Conservation (phyloP, 495 filamentous ascomycete species). For the Trichoderma virens region DNA sequence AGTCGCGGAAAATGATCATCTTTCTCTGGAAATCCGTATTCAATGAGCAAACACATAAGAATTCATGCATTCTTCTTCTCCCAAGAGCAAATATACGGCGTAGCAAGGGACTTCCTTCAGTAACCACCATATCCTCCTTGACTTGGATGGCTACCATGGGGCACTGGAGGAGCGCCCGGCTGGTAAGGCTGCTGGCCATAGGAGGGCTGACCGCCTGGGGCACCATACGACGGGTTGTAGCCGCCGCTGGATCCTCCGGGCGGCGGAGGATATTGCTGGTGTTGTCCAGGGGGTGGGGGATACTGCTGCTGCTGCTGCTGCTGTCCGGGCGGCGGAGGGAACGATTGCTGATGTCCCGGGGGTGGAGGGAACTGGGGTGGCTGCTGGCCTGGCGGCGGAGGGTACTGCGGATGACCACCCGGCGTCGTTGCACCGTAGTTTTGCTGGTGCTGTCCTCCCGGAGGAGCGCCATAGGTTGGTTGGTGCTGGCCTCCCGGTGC, state of each 20-base stretch:
- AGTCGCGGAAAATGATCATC: neutral
- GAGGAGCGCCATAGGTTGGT: slow-evolving; percentile 21
- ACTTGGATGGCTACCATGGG: slow-evolving; percentile 26
- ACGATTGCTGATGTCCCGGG: slow-evolving; percentile 7
- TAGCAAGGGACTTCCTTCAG: neutral
- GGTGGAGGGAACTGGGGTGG: slow-evolving; percentile 15
- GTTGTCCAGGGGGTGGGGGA: neutral
- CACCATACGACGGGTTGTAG: slow-evolving; percentile 21
- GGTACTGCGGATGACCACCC: slow-evolving; percentile 1
- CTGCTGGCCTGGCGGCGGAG: slow-evolving; percentile 17
- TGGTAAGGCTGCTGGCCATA: slow-evolving; percentile 19
- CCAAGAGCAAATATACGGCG: neutral
- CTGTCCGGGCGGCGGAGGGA: slow-evolving; percentile 17
- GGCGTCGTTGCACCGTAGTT: neutral
- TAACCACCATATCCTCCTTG: slow-evolving; percentile 18
- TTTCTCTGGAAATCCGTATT: neutral
- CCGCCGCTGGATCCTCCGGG: slow-evolving; percentile 14
- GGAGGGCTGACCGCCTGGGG: slow-evolving; percentile 16
- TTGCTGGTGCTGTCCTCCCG: slow-evolving; percentile 18
- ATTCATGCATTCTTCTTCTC: neutral
- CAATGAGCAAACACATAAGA: neutral
- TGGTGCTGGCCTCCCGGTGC: slow-evolving; percentile 18
- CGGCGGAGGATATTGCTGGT: slow-evolving; percentile 12
- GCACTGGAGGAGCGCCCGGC: slow-evolving; percentile 20
- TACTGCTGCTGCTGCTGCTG: slow-evolving; percentile 15